Conservation (phyloP, 805 yeast genomes). For the Citeromyces matritensis region DNA sequence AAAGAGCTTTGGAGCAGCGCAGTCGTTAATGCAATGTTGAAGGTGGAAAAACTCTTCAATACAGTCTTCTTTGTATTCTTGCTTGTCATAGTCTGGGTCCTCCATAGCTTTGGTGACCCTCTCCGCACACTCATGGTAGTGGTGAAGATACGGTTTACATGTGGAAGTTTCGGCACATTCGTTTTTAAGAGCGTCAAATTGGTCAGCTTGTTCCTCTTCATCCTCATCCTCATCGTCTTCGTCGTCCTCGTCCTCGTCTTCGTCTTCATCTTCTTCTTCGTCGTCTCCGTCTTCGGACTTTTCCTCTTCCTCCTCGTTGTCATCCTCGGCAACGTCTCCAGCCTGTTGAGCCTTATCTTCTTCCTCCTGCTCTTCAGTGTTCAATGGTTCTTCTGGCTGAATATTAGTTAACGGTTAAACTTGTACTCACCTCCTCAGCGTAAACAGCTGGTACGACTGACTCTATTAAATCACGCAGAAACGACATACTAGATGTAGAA, state of each 20-base stretch:
- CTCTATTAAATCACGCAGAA: conserved; percentile 65
- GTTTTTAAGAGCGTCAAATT: conserved; percentile 43
- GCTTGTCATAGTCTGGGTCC: conserved; percentile 70
- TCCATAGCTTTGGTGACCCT: conserved; percentile 83
- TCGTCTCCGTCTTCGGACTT: conserved; percentile 58
- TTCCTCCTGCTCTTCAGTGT: conserved; percentile 21
- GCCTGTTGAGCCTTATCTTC: conserved; percentile 20
- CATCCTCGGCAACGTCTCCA: conserved; percentile 33
- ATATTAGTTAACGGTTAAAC: background rate
- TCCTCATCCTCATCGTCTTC: conserved; percentile 23
- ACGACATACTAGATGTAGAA: conserved; percentile 13
- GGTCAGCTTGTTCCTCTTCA: conserved; percentile 54
- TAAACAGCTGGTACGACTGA: conserved; percentile 64
- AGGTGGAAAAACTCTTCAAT: conserved; percentile 96
- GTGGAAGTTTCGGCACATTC: conserved; percentile 57
- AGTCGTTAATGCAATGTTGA: conserved; percentile 83
- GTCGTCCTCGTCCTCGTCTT: conserved; percentile 20
- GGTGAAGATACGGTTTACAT: conserved; percentile 69
- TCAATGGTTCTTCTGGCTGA: conserved; percentile 16
- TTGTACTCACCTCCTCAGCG: conserved; percentile 48
- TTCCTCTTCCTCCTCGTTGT: conserved; percentile 45
- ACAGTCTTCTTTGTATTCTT: conserved; percentile 88
- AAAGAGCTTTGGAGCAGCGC: conserved; percentile 85
- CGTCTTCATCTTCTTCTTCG: conserved; percentile 39
- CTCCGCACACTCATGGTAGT: conserved; percentile 87